phyloP scores from a whole-genome alignment of 371 early-diverging fungal species.

The Mucor sp. region DNA sequence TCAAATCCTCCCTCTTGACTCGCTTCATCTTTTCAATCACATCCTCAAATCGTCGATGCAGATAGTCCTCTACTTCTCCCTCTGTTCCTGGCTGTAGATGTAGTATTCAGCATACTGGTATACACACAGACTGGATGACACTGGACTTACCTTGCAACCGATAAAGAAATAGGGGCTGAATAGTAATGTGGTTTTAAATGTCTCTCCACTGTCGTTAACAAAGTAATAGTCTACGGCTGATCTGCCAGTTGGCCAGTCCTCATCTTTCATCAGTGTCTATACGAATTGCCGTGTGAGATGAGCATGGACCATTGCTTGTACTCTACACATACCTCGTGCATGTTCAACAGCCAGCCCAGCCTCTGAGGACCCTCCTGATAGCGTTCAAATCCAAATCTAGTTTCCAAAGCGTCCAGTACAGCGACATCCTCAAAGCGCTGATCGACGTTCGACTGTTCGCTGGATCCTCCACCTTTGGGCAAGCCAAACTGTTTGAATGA shows the following conservation, averaged over 20 bases:
- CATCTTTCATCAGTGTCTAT: slow-evolving; percentile 62
- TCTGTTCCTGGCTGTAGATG: slow-evolving; percentile 66
- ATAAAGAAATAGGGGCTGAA: slow-evolving; percentile 93
- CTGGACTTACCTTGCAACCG: slow-evolving; percentile 67
- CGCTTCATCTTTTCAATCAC: slow-evolving; percentile 64
- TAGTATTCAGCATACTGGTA: neutral
- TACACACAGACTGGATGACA: neutral
- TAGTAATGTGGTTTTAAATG: slow-evolving; percentile 85
- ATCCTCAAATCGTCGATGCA: slow-evolving; percentile 75
- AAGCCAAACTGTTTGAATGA: slow-evolving; percentile 21
- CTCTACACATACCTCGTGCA: slow-evolving; percentile 75
- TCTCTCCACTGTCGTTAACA: slow-evolving; percentile 84
- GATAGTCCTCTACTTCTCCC: slow-evolving; percentile 85
- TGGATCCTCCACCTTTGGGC: slow-evolving; percentile 5
- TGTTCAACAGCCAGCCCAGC: slow-evolving; percentile 96
- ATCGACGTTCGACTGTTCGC: slow-evolving; percentile 38
- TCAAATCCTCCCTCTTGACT: slow-evolving; percentile 84
- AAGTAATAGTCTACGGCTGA: slow-evolving; percentile 93
- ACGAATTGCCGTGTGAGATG: neutral
- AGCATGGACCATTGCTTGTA: neutral
- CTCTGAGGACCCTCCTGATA: slow-evolving; percentile 80
- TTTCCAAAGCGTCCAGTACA: slow-evolving; percentile 66
- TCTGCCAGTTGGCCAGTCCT: slow-evolving; percentile 70
- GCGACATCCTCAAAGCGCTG: slow-evolving; percentile 47
- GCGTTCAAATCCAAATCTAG: slow-evolving; percentile 78